A percentile compares a stretch with the other conserved stretches of the same genome.
Conservation (phyloP, 108 stramenopile genomes). For the Licmophora abbreviata region DNA sequence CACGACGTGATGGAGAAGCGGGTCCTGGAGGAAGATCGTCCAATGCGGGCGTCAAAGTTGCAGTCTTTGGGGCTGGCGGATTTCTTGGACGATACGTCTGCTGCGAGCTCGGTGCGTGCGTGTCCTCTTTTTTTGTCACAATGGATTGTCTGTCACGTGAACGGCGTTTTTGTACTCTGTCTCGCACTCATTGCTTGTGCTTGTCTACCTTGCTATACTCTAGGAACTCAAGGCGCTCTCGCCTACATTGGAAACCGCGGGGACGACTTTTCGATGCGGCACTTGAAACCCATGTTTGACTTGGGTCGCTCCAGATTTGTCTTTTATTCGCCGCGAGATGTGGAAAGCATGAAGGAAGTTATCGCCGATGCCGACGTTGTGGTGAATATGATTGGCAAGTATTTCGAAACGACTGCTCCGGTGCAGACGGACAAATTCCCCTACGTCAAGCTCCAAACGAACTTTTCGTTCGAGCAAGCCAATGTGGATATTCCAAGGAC, state of each 20-base stretch:
- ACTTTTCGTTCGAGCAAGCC: constrained; percentile 80
- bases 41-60: constrained; percentile 70
- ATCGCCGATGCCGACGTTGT: constrained; percentile 90
- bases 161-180: background rate
- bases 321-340: constrained; percentile 81
- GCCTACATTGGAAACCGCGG: constrained; percentile 88
- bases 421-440: constrained; percentile 69
- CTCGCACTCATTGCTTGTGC: background rate
- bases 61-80: constrained; percentile 90
- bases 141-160: background rate
- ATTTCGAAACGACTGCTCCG: constrained; percentile 82
- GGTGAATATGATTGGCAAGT: constrained; percentile 93
- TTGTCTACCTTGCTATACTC: background rate
- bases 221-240: constrained; percentile 67
- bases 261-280: constrained; percentile 87
- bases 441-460: constrained; percentile 59
- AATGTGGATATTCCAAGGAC: constrained; percentile 83
- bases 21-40: constrained; percentile 66
- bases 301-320: constrained; percentile 80
- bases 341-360: constrained; percentile 78
- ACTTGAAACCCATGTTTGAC: constrained; percentile 88
- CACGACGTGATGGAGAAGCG: constrained; percentile 46
- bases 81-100: constrained; percentile 90
- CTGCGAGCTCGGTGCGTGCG: constrained; percentile 53
- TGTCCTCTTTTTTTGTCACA: background rate